Percentiles rank a stretch among this genome's conserved stretches.
Evolutionary conservation across 2,329 filamentous ascomycete species (phyloP).

Genomic region (Shiraia bambusicola): DNA sequence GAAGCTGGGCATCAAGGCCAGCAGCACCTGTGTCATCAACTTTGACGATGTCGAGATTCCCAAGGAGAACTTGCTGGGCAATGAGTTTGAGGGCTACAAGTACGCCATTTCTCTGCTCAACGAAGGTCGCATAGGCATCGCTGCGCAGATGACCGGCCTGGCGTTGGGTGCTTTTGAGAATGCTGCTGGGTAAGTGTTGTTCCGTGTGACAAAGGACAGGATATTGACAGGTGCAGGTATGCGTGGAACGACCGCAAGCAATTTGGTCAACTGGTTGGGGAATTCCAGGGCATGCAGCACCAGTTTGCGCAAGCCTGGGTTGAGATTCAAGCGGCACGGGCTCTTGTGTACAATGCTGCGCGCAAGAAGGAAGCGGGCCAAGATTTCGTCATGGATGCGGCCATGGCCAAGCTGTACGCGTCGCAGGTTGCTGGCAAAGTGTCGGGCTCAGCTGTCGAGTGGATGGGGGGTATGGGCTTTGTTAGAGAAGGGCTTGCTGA

Average conservation of each 20-base stretch:
- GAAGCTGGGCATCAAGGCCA: conserved; percentile 95
- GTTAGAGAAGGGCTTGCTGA: conserved; percentile 94
- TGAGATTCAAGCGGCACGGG: conserved; percentile 87
- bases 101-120: conserved; percentile 94
- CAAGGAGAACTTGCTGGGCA: conserved; percentile 81
- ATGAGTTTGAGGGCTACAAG: conserved; percentile 93
- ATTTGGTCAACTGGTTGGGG: conserved; percentile 88
- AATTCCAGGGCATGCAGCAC: conserved; percentile 99
- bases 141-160: conserved; percentile 96
- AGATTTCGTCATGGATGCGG: conserved; percentile 91
- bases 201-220: not conserved
- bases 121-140: conserved; percentile 96
- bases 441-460: conserved; percentile 84
- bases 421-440: conserved; percentile 91
- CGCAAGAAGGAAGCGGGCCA: conserved; percentile 97
- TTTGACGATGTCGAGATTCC: conserved; percentile 95
- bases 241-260: conserved; percentile 98
- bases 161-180: conserved; percentile 95
- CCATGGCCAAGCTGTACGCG: conserved; percentile 96
- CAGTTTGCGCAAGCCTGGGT: conserved; percentile 95
- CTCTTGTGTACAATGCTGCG: conserved; percentile 92
- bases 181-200: conserved; percentile 67
- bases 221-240: conserved; percentile 57
- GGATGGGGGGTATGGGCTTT: conserved; percentile 99
- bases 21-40: conserved; percentile 94